Evolutionary conservation across 352 stramenopile species (phyloP).

Genomic region (Phytophthora boehmeriae): DNA sequence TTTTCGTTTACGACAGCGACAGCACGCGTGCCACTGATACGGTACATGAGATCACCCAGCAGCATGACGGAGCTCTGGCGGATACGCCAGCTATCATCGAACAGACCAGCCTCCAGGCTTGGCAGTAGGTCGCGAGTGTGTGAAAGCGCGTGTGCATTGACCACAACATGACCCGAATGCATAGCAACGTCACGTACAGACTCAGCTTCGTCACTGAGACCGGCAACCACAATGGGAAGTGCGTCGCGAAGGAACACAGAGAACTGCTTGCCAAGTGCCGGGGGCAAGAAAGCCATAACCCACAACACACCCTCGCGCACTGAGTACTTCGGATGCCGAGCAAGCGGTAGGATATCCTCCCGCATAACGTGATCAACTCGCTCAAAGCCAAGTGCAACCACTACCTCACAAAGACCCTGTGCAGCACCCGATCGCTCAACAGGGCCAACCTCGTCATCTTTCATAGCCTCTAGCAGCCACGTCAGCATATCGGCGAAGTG

Average conservation of each 20-base stretch:
- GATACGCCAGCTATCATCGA: constrained; percentile 99
- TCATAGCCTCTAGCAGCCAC: constrained; percentile 97
- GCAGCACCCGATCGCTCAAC: constrained; percentile 98
- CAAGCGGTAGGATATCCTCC: constrained; percentile 96
- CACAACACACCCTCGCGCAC: constrained; percentile 99
- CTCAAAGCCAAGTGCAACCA: constrained; percentile 85
- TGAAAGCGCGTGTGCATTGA: constrained; percentile 96
- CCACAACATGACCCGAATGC: constrained; percentile 97
- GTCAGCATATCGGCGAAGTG: constrained; percentile 96
- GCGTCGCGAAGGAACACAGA: constrained; percentile 93
- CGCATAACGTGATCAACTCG: constrained; percentile 76
- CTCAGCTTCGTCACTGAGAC: constrained; percentile 98
- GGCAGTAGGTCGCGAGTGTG: constrained; percentile 98
- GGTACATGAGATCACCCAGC: constrained; percentile 96
- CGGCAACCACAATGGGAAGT: constrained; percentile 96
- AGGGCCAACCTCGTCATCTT: constrained; percentile 91
- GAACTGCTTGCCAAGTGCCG: constrained; percentile 94
- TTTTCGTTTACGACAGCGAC: constrained; percentile 50
- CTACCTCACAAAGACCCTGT: constrained; percentile 97
- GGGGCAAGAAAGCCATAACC: constrained; percentile 98
- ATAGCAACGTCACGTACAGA: constrained; percentile 97
- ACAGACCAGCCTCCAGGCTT: constrained; percentile 95
- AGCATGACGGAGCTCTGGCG: constrained; percentile 97
- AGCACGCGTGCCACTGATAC: constrained; percentile 96
- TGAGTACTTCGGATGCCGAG: constrained; percentile 92